Conservation (phyloP, 192 early-diverging fungal genomes). For the Umbelopsis ramanniana region DNA sequence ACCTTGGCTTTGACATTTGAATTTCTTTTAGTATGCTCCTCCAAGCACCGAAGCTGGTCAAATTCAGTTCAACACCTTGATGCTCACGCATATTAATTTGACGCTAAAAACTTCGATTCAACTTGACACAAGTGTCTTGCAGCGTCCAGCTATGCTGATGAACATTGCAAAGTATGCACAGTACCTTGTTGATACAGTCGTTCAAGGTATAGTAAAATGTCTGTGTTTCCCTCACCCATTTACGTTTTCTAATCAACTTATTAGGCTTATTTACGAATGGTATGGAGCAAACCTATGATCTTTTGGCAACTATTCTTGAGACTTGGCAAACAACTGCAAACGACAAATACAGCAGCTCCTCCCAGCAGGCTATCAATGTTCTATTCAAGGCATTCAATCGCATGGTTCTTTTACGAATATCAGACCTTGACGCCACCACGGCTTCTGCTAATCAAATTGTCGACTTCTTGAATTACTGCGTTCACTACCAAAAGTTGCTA, state of each 20-base stretch:
- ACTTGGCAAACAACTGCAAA: slow-evolving; percentile 29
- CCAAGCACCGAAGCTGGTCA: slow-evolving; percentile 24
- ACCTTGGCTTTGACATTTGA: not conserved
- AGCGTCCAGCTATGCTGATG: slow-evolving; percentile 38
- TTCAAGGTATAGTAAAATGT: slow-evolving; percentile 45
- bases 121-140: slow-evolving; percentile 43
- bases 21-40: not conserved
- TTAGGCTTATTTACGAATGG: slow-evolving; percentile 52
- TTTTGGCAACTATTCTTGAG: slow-evolving; percentile 62
- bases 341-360: slow-evolving; percentile 4
- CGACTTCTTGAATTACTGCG: slow-evolving; percentile 56
- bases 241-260: not conserved
- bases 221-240: not conserved
- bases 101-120: slow-evolving; percentile 49
- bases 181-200: slow-evolving; percentile 47
- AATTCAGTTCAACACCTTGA: slow-evolving; percentile 49
- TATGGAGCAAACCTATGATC: slow-evolving; percentile 48
- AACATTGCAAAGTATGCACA: slow-evolving; percentile 52
- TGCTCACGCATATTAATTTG: slow-evolving; percentile 47
- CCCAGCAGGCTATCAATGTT: slow-evolving; percentile 37
- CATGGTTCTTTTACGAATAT: slow-evolving; percentile 55
- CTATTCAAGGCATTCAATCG: slow-evolving; percentile 56
- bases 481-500: slow-evolving; percentile 69
- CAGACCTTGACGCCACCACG: slow-evolving; percentile 51
- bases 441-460: slow-evolving; percentile 39